A percentile compares a stretch with the other conserved stretches of the same genome.
phyloP scores from a whole-genome alignment of 2,329 filamentous ascomycete species.

The Ascochyta viciae-villosae region DNA sequence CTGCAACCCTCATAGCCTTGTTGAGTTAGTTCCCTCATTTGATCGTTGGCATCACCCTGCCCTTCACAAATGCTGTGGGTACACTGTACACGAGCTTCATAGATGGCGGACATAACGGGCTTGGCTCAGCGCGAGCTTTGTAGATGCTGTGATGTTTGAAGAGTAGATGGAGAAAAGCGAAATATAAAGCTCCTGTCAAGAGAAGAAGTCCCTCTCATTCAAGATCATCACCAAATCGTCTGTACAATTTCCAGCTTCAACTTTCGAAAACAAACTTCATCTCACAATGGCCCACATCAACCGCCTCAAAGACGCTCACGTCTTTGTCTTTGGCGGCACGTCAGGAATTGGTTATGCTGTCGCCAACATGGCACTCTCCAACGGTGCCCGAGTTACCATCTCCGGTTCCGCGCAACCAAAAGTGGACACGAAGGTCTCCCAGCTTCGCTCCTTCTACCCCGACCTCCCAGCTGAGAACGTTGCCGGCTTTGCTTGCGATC shows the following conservation, averaged over 20 bases:
- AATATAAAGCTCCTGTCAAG: not conserved
- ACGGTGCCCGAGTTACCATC: constrained; percentile 64
- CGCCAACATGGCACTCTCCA: constrained; percentile 63
- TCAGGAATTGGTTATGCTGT: constrained; percentile 70
- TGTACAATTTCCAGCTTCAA: not conserved
- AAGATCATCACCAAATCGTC: not conserved
- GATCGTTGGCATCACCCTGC: not conserved
- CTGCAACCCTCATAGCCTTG: not conserved
- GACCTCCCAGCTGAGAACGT: constrained; percentile 23
- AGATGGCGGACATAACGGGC: constrained; percentile 3
- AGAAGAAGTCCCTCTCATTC: not conserved
- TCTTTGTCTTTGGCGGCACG: constrained; percentile 70
- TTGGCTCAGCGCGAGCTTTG: not conserved
- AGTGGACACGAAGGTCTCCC: constrained; percentile 57
- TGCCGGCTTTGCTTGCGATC: constrained; percentile 37
- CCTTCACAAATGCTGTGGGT: not conserved
- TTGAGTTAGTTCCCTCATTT: not conserved
- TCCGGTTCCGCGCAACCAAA: constrained; percentile 63
- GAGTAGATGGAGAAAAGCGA: not conserved
- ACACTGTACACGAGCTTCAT: not conserved
- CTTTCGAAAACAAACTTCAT: too few species aligned
- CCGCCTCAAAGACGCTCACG: constrained; percentile 56
- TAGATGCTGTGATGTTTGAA: not conserved
- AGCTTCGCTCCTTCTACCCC: constrained; percentile 54
- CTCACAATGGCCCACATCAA: constrained; percentile 48